These are phyloP conservation scores for Tritrichomonas musculus DNA, from an alignment of 208 protist species.

Conservation along the genomic window DNA sequence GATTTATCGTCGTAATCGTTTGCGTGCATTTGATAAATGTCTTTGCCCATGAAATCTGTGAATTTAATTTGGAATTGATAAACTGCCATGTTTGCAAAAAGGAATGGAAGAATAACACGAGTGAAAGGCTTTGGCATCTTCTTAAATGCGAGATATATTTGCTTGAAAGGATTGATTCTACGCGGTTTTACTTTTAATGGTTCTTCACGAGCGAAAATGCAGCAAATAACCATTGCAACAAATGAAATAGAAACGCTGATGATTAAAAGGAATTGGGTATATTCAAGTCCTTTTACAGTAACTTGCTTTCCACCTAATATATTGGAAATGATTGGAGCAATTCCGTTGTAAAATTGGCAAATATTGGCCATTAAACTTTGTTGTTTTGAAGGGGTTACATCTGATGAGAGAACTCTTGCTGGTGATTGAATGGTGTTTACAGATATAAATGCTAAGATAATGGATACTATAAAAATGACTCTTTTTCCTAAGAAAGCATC, in stretches of 20 bases:
- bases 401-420: background rate
- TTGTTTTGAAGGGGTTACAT: background rate
- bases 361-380: background rate
- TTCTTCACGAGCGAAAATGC: background rate
- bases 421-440: background rate
- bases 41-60: no score
- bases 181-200: background rate
- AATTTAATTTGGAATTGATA: no score
- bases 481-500: background rate
- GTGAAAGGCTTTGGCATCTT: background rate
- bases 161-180: background rate
- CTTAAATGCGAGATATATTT: background rate
- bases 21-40: no score
- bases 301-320: background rate
- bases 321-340: background rate
- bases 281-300: no score
- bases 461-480: background rate
- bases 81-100: background rate
- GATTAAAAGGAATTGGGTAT: background rate
- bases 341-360: background rate
- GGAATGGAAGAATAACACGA: background rate
- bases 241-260: background rate
- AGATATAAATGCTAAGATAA: background rate
- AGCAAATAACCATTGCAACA: background rate
- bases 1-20: no score